Conservation (phyloP, 208 protist species). For the Acanthamoeba healyi region DNA sequence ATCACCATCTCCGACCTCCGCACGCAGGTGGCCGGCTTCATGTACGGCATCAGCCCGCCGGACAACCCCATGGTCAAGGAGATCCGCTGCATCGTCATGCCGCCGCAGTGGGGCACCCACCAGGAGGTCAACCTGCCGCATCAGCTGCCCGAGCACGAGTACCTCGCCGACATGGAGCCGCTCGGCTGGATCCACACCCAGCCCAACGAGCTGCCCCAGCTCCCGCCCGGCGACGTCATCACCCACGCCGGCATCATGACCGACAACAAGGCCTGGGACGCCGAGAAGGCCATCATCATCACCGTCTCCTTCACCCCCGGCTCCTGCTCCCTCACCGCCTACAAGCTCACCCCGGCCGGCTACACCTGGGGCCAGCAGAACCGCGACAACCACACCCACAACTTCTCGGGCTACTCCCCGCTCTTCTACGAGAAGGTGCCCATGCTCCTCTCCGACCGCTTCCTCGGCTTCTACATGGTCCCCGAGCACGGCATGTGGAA, state of each 20-base stretch:
- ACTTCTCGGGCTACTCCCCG: slow-evolving; percentile 91
- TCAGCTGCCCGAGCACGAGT: slow-evolving; percentile 93
- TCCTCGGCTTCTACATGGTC: slow-evolving; percentile 97
- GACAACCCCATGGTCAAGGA: slow-evolving; percentile 96
- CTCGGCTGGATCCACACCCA: slow-evolving; percentile 98
- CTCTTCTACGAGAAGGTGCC: slow-evolving; percentile 94
- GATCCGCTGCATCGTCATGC: slow-evolving; percentile 95
- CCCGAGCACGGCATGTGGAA: slow-evolving; percentile 95
- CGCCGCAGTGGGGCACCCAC: slow-evolving; percentile 96
- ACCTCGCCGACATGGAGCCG: slow-evolving; percentile 94
- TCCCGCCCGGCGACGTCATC: slow-evolving; percentile 93
- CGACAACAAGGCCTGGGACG: slow-evolving; percentile 93
- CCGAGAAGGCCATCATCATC: slow-evolving; percentile 92
- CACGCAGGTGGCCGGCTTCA: slow-evolving; percentile 95
- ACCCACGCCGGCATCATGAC: slow-evolving; percentile 91
- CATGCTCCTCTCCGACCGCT: slow-evolving; percentile 95
- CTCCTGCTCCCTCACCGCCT: slow-evolving; percentile 93
- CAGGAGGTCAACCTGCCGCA: slow-evolving; percentile 91
- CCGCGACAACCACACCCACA: slow-evolving; percentile 88
- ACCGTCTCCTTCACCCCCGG: slow-evolving; percentile 95
- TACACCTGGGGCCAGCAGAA: slow-evolving; percentile 95
- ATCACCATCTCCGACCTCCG: slow-evolving; percentile 95
- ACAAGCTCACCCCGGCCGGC: slow-evolving; percentile 94
- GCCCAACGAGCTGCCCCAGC: slow-evolving; percentile 93
- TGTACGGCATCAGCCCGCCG: slow-evolving; percentile 94